Conservation (phyloP, 176 grass and related monocot genomes). For the Chrysopogon serrulatus region DNA sequence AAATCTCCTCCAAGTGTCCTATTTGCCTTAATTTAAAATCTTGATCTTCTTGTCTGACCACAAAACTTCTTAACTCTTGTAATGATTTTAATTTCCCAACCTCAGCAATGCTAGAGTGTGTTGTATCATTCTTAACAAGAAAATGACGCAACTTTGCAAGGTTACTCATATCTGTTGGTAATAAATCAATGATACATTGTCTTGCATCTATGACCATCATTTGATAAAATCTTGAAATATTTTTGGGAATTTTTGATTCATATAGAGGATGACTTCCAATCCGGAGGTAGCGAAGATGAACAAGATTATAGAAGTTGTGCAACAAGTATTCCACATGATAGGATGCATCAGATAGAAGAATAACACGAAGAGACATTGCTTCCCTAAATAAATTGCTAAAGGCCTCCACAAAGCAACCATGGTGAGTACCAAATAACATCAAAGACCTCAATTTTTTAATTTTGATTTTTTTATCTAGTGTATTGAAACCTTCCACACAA, state of each 20-base stretch:
- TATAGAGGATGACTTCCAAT: neutral
- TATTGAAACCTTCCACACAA: neutral
- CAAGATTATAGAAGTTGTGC: neutral
- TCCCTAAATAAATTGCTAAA: neutral
- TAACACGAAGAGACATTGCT: neutral
- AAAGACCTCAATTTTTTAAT: neutral
- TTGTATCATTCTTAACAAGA: neutral
- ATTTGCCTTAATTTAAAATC: neutral
- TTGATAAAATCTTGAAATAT: conserved; percentile 10
- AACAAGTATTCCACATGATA: neutral
- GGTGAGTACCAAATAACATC: neutral
- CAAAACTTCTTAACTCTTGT: neutral
- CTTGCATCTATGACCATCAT: neutral
- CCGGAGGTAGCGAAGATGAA: conserved; percentile 5
- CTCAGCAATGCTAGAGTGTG: neutral
- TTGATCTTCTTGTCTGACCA: neutral
- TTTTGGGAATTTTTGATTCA: neutral
- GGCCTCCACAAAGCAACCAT: neutral
- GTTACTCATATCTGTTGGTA: neutral
- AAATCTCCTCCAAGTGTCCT: neutral
- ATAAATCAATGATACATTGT: neutral
- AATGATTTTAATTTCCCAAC: neutral
- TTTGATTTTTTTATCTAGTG: neutral
- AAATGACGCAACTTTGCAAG: neutral
- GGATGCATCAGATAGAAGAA: neutral